Evolutionary conservation across 805 yeast species (phyloP), one percentile per base, ranked within the genome.

Genomic region (Pichia insulana): DNA sequence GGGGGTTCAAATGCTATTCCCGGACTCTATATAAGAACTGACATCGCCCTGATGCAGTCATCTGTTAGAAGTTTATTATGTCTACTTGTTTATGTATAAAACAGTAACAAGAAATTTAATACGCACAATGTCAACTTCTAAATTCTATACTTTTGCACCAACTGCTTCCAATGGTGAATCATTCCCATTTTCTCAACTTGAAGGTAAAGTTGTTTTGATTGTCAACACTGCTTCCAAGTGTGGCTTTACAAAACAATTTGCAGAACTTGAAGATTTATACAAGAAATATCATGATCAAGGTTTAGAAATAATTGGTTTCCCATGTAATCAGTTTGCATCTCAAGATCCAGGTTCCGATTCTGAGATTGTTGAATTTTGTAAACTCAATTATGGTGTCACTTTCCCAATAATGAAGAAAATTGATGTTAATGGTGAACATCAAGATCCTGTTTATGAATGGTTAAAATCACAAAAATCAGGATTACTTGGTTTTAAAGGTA

Each of bases 151-250:
- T 2, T 75, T 83, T 47, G 57, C 71, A 13, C 83, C 92, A n/a
- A 52, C 59, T 33, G 85, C 82, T 65, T 70, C 71, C 56, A 67
- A 70, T 38, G 81, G 80, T 30, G 56, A 77, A 49, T 74, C 74
- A 17, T 80, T 67, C 59, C 72, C 82, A 25, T 78, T 87, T 53
- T 52, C 62, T 34, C 65, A 78, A 46, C 67, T 83, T 45, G 71
- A 80, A 59, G 94, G 90, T 34, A 83, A 87, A 61, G 94, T 81
- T 35, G 89, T 88, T 15, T 61, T 87, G 35, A 69, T 88, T 43
- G 94, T 88, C 46, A 87, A 87, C 61, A 90, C 86, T 30, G 96
- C 96, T 15, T 81, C 92, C 56, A 81, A 85, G 64, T 85, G 94
- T 60, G 79, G 78, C 5, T 78, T 77, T 63, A 79, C 92, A 3